Evolutionary conservation across 768 basidiomycete genomes (phyloP).

Genomic region (Mycena galericulata): DNA sequence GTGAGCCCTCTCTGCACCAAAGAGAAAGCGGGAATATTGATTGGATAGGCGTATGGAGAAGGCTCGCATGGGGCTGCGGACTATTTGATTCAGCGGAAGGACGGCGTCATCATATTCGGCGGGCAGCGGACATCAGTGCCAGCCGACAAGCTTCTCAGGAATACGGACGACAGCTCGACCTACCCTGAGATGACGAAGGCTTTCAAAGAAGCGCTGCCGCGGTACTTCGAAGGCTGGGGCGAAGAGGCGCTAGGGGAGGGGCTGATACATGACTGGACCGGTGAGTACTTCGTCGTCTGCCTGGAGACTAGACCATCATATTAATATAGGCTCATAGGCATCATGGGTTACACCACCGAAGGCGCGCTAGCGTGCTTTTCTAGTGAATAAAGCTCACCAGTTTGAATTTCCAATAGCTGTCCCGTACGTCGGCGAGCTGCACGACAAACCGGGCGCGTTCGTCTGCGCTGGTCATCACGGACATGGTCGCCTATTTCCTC

Average conservation of each 20-base stretch:
- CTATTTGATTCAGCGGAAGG: slow-evolving; percentile 42
- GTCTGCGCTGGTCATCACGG: slow-evolving; percentile 44
- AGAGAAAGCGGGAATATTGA: no score
- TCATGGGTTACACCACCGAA: slow-evolving; percentile 40
- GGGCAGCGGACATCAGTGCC: slow-evolving; percentile 34
- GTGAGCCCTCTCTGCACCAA: no score
- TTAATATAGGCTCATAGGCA: slow-evolving; percentile 27
- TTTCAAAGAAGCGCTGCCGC: slow-evolving; percentile 35
- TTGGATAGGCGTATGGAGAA: background rate
- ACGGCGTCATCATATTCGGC: slow-evolving; percentile 41
- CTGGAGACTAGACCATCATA: background rate
- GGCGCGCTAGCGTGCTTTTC: background rate
- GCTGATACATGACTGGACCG: slow-evolving; percentile 32
- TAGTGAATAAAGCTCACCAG: background rate
- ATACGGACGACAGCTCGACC: slow-evolving; percentile 37
- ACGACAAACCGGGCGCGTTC: slow-evolving; percentile 44
- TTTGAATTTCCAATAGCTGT: slow-evolving; percentile 22
- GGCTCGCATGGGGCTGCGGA: slow-evolving; percentile 18
- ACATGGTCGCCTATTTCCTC: slow-evolving; percentile 35
- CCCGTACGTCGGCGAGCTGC: slow-evolving; percentile 45
- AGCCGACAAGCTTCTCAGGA: slow-evolving; percentile 30
- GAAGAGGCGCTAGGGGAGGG: slow-evolving; percentile 39
- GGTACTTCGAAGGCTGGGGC: slow-evolving; percentile 43
- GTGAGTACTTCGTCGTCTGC: background rate
- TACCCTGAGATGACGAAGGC: slow-evolving; percentile 38